Evolutionary conservation across 345 rosid species (phyloP), one percentile per base, ranked within the genome.

Genomic region (Angophora floribunda): DNA sequence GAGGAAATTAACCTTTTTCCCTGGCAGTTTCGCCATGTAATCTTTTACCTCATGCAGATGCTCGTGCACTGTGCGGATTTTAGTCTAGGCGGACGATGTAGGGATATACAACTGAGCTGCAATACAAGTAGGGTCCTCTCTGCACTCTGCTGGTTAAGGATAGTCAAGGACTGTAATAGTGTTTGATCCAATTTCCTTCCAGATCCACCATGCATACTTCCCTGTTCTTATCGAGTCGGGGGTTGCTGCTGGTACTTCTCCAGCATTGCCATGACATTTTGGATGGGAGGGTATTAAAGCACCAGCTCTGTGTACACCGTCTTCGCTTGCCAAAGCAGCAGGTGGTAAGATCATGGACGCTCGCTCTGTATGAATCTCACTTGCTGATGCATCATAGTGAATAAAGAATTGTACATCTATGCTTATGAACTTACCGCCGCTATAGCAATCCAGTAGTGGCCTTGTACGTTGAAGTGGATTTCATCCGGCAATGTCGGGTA

Each of bases 401-500:
- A 24, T 28, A 59, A 11, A 59, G 65, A 59, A 59, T 24, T 5
- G 30, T 26, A 24, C 7, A 6, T 26, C 7, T 59, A 12, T 59
- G 30, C 65, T 59, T 59, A 59, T 24, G 65, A 24, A 12, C 22
- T 51, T 93, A 96, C 99, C 93, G 89, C 8, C 53, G 90, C 86
- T 45, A 93, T 4, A 9, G 94, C 99, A 86, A 96, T 93, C 97
- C 97, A 96, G 88, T 92, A 96, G 79, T 93, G 94, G 7, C 97
- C 99, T 11, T 95, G 90, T 52, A 94, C 95, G 49, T 95, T 95
- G 55, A 93, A 94, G 59, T 90, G 95, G 49, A 97, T 92, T 90
- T 97, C 96, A 91, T 96, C 99, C 12, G 99, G 99, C 75, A 36
- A 90, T 9, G 14, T 98, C 96, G 1, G 96, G 55, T 90, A 96